phyloP scores from a whole-genome alignment of 2,329 filamentous ascomycete genomes.

The Colletotrichum liriopes region DNA sequence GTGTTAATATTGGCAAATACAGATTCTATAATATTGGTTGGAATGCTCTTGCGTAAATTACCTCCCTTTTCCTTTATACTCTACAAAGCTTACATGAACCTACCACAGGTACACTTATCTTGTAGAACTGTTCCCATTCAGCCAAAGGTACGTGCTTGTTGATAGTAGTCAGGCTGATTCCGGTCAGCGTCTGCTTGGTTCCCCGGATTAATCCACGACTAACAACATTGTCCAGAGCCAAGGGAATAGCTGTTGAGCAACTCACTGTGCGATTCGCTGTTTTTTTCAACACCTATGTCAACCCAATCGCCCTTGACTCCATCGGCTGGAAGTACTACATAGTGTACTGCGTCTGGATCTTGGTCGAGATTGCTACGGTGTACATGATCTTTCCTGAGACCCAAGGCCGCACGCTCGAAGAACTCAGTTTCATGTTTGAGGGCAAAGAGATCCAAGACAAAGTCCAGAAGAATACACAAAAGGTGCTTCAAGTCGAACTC shows the following conservation, averaged over 20 bases:
- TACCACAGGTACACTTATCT: slow-evolving; percentile 55
- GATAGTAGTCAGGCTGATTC: not conserved
- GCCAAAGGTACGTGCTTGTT: slow-evolving; percentile 44
- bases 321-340: slow-evolving; percentile 61
- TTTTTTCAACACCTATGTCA: slow-evolving; percentile 64
- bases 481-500: slow-evolving; percentile 41
- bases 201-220: not conserved
- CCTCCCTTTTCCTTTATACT: fast-evolving
- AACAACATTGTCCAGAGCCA: slow-evolving; percentile 44
- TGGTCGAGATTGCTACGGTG: slow-evolving; percentile 66
- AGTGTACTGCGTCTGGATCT: slow-evolving; percentile 61
- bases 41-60: slow-evolving; percentile 23
- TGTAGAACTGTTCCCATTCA: slow-evolving; percentile 57
- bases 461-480: slow-evolving; percentile 42
- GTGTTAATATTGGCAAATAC: not conserved
- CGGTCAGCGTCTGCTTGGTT: fast-evolving
- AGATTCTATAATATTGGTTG: slow-evolving; percentile 36
- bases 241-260: slow-evolving; percentile 57
- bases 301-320: slow-evolving; percentile 59
- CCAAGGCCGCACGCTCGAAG: slow-evolving; percentile 84
- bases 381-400: slow-evolving; percentile 91
- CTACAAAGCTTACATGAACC: slow-evolving; percentile 1
- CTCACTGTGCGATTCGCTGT: slow-evolving; percentile 56
- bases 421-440: slow-evolving; percentile 60
- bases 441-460: slow-evolving; percentile 40